Percentiles rank a stretch among this genome's conserved stretches.
Evolutionary conservation across 2,329 filamentous ascomycete genomes (phyloP).

Genomic region (Epichloe elymi): DNA sequence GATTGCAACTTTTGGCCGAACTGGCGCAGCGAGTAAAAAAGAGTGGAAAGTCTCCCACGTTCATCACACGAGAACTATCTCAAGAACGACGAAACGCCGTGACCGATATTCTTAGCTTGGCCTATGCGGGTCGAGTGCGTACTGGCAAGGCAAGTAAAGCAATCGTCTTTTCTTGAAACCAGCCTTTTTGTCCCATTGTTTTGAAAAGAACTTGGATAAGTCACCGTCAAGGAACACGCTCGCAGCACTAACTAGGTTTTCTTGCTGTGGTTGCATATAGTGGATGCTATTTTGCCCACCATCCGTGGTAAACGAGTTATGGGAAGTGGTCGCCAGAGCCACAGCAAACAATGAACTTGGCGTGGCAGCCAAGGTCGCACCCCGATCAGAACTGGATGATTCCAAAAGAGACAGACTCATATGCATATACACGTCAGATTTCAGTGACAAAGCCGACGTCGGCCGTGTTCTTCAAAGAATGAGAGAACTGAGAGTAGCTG

Average conservation of each 20-base stretch:
- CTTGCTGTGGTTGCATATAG: conserved; percentile 21
- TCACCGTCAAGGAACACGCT: not conserved
- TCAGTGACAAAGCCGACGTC: conserved; percentile 55
- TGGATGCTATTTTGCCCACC: conserved; percentile 61
- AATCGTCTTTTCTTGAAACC: not conserved
- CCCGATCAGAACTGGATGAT: conserved; percentile 31
- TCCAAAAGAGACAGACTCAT: conserved; percentile 42
- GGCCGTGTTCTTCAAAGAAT: conserved; percentile 51
- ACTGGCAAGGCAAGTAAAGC: conserved; percentile 46
- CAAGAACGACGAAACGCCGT: conserved; percentile 35
- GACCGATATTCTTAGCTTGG: conserved; percentile 46
- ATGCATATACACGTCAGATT: conserved; percentile 69
- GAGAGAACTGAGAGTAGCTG: conserved; percentile 47
- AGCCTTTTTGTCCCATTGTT: not conserved
- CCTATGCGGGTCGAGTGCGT: conserved; percentile 42
- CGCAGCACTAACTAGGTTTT: not conserved
- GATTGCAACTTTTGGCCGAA: conserved; percentile 30
- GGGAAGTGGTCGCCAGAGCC: conserved; percentile 53
- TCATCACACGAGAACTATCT: conserved; percentile 33
- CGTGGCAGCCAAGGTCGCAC: conserved; percentile 57
- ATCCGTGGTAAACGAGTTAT: conserved; percentile 44
- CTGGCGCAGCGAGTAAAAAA: conserved; percentile 36
- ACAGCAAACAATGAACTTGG: conserved; percentile 60
- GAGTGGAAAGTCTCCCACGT: conserved; percentile 19
- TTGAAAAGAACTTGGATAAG: not conserved